Conservation (phyloP, 2,329 filamentous ascomycete genomes). For the Diaporthe aspalathi region DNA sequence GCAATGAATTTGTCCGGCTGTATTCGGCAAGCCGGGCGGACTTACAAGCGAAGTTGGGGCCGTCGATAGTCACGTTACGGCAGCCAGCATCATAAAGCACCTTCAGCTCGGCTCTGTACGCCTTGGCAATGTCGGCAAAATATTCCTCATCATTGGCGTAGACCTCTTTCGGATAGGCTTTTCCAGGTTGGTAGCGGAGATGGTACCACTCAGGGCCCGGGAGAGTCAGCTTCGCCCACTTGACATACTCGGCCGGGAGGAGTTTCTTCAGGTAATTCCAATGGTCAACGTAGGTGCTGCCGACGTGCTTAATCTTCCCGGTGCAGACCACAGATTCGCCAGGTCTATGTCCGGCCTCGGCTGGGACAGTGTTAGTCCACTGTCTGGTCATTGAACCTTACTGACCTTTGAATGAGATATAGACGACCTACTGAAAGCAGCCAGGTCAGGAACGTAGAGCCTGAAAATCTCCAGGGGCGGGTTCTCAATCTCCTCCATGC, state of each 20-base stretch:
- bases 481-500: slow-evolving; percentile 53
- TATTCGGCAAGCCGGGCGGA: neutral
- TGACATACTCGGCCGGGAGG: slow-evolving; percentile 69
- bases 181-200: slow-evolving; percentile 60
- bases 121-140: slow-evolving; percentile 62
- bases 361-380: slow-evolving; percentile 41
- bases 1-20: neutral
- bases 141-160: slow-evolving; percentile 61
- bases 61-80: slow-evolving; percentile 68
- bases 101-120: slow-evolving; percentile 60
- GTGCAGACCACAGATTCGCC: slow-evolving; percentile 59
- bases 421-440: slow-evolving; percentile 51
- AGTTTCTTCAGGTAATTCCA: slow-evolving; percentile 56
- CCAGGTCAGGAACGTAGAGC: slow-evolving; percentile 53
- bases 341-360: slow-evolving; percentile 58
- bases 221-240: slow-evolving; percentile 73
- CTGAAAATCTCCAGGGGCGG: slow-evolving; percentile 51
- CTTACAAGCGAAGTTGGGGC: slow-evolving; percentile 66
- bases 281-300: slow-evolving; percentile 56
- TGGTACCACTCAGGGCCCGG: slow-evolving; percentile 74
- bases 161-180: slow-evolving; percentile 60
- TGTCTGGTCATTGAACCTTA: neutral
- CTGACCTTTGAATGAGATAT: neutral
- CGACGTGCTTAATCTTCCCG: slow-evolving; percentile 59
- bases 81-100: slow-evolving; percentile 62